Base-by-base conservation (phyloP, 495 filamentous ascomycete genomes). In the Penicillium robsamsonii region DNA sequence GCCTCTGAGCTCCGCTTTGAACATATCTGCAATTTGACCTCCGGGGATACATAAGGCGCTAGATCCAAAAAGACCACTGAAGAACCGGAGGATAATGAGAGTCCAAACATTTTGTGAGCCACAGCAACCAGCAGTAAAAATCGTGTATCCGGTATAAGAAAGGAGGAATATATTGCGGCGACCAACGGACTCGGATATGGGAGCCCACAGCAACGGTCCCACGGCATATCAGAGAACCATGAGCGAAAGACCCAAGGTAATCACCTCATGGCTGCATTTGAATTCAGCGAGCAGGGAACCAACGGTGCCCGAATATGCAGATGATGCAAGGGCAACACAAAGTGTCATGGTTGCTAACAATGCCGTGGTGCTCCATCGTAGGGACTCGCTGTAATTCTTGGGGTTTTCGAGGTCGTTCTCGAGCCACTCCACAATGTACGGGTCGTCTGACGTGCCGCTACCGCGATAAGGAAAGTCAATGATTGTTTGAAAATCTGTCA, bases 11-110 rank as follows among this genome's bases (percentile, higher is more conserved):
- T 63, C 62, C 4, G 80, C 78, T 7, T 72, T 58, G 59, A 88
- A 89, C 73, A 88, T 84, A 55, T 90, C 85, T n/a, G 86, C 82
- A 55, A 89, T 86, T 35, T 87, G 78, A 38, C 85, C 85, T 20
- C 85, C 85, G 5, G 82, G 73, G 68, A 87, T 88, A 13, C 84
- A 85, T 43, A 89, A 52, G 1, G 85, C 79, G 1, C 83, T 84
- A 3, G 82, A 81, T 20, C 88, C 88, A 63, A 89, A 87, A 10
- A 84, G 77, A 17, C 88, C 85, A 13, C 83, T 84, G 47, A 90
- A 82, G 74, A 90, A 89, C 20, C 88, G 83, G 13, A 90, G 75
- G 54, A 90, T 78, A 45, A 89, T 66, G 10, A 91, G 69, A 0
- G 83, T 79, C 58, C 80, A 65, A 31, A 84, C 79, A 58, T 87